Evolutionary conservation across 1,284 basidiomycete species (phyloP).

Genomic region (Peniophora sp.): DNA sequence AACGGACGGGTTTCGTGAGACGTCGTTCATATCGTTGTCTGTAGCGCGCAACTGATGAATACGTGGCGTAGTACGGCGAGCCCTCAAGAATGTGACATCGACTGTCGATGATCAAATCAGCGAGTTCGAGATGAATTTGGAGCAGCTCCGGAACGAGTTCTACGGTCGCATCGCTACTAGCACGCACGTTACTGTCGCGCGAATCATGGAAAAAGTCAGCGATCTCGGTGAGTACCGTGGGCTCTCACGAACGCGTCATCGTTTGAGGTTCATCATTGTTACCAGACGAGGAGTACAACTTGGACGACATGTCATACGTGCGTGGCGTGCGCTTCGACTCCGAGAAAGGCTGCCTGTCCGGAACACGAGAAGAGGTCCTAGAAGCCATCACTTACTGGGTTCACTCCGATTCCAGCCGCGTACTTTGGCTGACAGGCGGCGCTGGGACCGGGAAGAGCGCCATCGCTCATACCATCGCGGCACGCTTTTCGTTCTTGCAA

Average conservation of each 20-base stretch:
- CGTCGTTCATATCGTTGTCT: neutral
- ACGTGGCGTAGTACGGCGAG: neutral
- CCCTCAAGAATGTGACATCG: neutral
- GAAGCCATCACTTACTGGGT: conserved; percentile 14
- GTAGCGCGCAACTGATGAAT: neutral
- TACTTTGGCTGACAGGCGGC: conserved; percentile 12
- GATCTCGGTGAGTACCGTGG: conserved; percentile 10
- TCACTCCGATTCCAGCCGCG: conserved; percentile 5
- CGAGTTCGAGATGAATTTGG: conserved; percentile 7
- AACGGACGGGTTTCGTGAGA: neutral
- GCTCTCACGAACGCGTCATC: no score
- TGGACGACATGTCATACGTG: conserved; percentile 13
- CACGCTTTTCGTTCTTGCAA: conserved; percentile 3
- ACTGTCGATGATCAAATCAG: conserved; percentile 3
- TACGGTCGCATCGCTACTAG: conserved; percentile 2
- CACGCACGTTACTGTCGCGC: conserved; percentile 7
- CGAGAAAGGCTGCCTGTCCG: conserved; percentile 9
- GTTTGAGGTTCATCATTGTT: neutral
- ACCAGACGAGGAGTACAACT: conserved; percentile 6
- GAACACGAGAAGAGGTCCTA: conserved; percentile 10
- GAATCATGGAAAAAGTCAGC: conserved; percentile 5
- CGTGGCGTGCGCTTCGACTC: conserved; percentile 9
- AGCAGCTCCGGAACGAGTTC: conserved; percentile 6
- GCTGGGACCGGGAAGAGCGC: conserved; percentile 16
- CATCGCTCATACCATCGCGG: conserved; percentile 13